Conservation (phyloP, 2,329 filamentous ascomycete species). For the Emericellopsis atlantica region DNA sequence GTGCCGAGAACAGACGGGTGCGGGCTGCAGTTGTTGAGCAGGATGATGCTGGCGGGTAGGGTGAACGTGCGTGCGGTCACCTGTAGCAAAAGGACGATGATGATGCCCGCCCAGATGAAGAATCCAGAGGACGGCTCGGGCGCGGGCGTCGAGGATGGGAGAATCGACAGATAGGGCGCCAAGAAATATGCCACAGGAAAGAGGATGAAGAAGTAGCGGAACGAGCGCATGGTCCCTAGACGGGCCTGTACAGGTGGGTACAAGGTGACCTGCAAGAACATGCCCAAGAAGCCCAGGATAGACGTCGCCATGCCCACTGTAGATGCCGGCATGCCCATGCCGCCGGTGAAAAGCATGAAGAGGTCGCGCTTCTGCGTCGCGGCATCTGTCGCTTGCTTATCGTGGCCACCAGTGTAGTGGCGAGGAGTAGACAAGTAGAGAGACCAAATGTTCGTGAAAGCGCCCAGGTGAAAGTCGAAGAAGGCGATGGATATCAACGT, state of each 20-base stretch:
- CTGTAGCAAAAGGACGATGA: slow-evolving; percentile 52
- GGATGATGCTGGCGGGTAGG: slow-evolving; percentile 42
- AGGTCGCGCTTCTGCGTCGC: slow-evolving; percentile 16
- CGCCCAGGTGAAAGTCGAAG: slow-evolving; percentile 57
- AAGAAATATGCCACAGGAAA: slow-evolving; percentile 57
- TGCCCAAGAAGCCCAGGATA: slow-evolving; percentile 56
- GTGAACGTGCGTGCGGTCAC: slow-evolving; percentile 63
- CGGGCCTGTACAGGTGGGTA: slow-evolving; percentile 54
- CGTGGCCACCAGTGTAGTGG: slow-evolving; percentile 5
- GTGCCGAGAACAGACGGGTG: slow-evolving; percentile 45
- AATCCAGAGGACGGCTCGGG: slow-evolving; percentile 31
- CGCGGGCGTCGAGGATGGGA: slow-evolving; percentile 35
- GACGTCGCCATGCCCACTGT: slow-evolving; percentile 59
- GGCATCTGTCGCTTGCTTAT: neutral
- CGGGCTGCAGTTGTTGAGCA: slow-evolving; percentile 48
- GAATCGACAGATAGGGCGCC: slow-evolving; percentile 52
- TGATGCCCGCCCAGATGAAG: slow-evolving; percentile 48
- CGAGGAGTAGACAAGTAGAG: slow-evolving; percentile 57
- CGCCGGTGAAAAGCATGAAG: slow-evolving; percentile 47
- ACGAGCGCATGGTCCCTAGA: slow-evolving; percentile 55
- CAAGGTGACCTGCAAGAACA: slow-evolving; percentile 54
- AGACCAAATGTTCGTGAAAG: slow-evolving; percentile 58
- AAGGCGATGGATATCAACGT: slow-evolving; percentile 52
- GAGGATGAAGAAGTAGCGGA: slow-evolving; percentile 49
- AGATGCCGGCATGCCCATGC: slow-evolving; percentile 52